Base-by-base conservation (phyloP, 2,329 filamentous ascomycete genomes). In the Tolypocladium tundrense region DNA sequence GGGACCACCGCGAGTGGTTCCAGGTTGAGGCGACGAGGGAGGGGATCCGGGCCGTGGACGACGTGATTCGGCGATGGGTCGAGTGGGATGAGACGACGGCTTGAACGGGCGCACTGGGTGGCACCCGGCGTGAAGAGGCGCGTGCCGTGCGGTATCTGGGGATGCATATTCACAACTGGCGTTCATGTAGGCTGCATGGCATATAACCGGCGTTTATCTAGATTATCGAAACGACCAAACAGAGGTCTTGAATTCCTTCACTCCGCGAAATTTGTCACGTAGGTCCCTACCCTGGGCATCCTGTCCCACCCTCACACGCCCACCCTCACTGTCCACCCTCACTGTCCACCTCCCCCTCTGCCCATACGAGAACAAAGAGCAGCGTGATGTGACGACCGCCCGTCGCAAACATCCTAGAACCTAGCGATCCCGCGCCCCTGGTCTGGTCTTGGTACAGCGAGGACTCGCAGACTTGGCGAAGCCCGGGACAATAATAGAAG, bases 1-100 rank as follows among this genome's bases (percentile, higher is more conserved):
- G 86, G 67, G 87, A 91, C 65, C 94, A 99, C 72, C 79, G 87
- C 56, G 94, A 99, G 75, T 99, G 93, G 93, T 99, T 99, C 70
- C 89, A 95, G 73, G 86, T 97, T 1, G 85, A 90, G 61, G 89
- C 90, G 0, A 86, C 78, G 27, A 82, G 86, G 62, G 80, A 86
- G 35, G 89, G 87, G 0, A 79, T 97, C 3, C 83, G 79, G 60
- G 79, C 82, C 75, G 77, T 84, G 76, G 76, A 84, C 62, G 78
- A 88, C 63, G 84, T 91, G 59, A 86, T 96, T 45, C 83, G 86
- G 67, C 76, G 91, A 63, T 99, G 94, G 94, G 86, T 92, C 10
- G 82, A 83, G 13, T 97, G 92, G 91, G 89, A 88, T 57, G 88
- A 90, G 71, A 72, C 55, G n/a, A 64, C 60, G 33, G 56, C 27